Evolutionary conservation across 2,329 filamentous ascomycete species (phyloP).

Genomic region (Pseudogymnoascus sp.): DNA sequence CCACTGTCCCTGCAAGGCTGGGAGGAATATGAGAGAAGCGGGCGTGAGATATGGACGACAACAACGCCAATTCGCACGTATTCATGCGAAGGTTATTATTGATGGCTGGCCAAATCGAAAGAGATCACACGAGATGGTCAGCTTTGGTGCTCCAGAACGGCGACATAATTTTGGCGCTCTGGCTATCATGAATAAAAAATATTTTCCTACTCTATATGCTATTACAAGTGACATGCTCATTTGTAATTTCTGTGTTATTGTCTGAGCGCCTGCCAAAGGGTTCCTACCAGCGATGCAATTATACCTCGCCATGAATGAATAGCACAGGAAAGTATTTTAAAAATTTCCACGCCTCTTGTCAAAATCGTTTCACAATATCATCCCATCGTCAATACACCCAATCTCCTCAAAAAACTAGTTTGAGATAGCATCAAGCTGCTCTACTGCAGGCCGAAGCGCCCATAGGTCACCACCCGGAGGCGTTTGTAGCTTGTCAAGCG

Average conservation of each 20-base stretch:
- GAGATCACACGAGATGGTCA: not conserved
- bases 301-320: not conserved
- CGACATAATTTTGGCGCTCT: not conserved
- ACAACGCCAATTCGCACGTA: not conserved
- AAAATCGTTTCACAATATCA: not conserved
- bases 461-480: constrained; percentile 23
- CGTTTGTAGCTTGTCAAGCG: constrained; percentile 12
- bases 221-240: not conserved
- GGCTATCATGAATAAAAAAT: not conserved
- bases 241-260: not conserved
- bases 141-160: not conserved
- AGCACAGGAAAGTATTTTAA: not conserved
- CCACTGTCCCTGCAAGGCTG: not conserved
- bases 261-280: not conserved
- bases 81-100: not conserved
- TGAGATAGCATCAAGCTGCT: constrained; percentile 20
- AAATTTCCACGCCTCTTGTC: not conserved
- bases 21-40: not conserved
- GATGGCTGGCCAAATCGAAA: not conserved
- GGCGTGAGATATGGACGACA: not conserved
- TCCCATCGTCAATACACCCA: not conserved
- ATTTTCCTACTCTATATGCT: not conserved
- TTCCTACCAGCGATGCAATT: not conserved
- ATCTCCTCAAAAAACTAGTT: not conserved
- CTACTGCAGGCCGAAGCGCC: constrained; percentile 21